Base-by-base conservation (phyloP, 2,329 filamentous ascomycete genomes). In the Byssothecium circinans region DNA sequence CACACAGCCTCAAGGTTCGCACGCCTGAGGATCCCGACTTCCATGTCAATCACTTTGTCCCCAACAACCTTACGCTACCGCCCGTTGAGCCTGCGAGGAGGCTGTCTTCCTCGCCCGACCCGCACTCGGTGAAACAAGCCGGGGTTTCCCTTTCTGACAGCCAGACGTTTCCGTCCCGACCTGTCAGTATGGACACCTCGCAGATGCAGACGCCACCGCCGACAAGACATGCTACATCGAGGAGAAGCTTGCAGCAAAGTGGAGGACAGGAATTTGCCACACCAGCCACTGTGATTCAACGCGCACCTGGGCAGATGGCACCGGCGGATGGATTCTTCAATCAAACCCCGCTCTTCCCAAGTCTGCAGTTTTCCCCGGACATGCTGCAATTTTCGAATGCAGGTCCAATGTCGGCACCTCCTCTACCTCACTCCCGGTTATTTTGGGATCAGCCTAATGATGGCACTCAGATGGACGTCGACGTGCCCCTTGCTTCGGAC, bases 121-220 rank as follows among this genome's bases (percentile, higher is more conserved):
- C 76, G 39, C 69, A 53, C 41, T 57, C 56, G 35, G 47, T 59
- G 44, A 62, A 49, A 32, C 50, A 44, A 22, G 25, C 47, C 30
- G 52, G 42, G 5, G 35, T 39, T 22, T 42, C 37, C 18, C 41
- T 53, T 11, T 46, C 46, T 29, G 50, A 53, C 46, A 47, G 50
- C 27, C 57, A 58, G 36, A 47, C 54, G n/a, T 45, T 50, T 33
- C 49, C 50, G 20, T 48, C 61, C 22, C 58, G 57, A 41, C 58
- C 60, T 18, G 54, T 62, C 53, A 65, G 53, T 44, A 74, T 74
- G 72, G 67, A 73, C 49, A 62, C 67, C 12, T 71, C 69, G 18
- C 75, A 78, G 12, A 83, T 84, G 74, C 81, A 84, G 66, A 85
- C 82, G 11, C 82, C 82, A 27, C 82, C 82, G 40, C 81, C 82